These are phyloP conservation scores for Rostrohypoxylon terebratum DNA, from an alignment of 495 filamentous ascomycete species.

Conservation along the genomic window DNA sequence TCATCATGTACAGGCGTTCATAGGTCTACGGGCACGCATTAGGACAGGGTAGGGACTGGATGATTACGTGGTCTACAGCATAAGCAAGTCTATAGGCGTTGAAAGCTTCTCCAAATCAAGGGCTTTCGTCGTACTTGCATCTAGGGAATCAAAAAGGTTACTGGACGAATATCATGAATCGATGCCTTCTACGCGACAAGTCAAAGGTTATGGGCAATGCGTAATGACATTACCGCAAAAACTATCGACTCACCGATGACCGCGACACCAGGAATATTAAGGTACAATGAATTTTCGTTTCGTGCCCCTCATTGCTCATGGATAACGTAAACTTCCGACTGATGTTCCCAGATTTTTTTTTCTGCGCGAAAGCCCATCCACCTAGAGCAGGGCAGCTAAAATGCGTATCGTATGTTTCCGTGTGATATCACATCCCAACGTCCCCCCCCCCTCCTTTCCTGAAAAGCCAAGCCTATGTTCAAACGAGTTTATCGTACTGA, in stretches of 20 bases:
- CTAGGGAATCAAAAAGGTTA: conserved; percentile 3
- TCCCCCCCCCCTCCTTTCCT: not conserved
- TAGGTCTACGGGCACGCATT: conserved; percentile 19
- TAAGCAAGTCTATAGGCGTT: conserved; percentile 12
- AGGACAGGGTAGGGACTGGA: not conserved
- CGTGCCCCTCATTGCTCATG: not conserved
- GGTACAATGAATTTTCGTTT: not conserved
- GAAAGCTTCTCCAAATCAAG: not conserved
- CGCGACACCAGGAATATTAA: not conserved
- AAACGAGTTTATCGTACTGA: not conserved
- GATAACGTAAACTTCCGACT: conserved; percentile 3
- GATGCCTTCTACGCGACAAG: not conserved
- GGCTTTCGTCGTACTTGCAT: conserved; percentile 1
- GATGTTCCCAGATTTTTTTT: conserved; percentile 17
- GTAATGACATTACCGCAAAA: not conserved
- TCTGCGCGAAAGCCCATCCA: not conserved
- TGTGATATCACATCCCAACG: not conserved
- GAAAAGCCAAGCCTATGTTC: conserved; percentile 1
- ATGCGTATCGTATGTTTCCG: conserved; percentile 9
- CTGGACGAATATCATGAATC: not conserved
- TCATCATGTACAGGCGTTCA: conserved; percentile 32
- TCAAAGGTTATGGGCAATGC: not conserved
- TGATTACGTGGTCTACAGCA: conserved; percentile 9
- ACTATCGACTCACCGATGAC: not conserved
- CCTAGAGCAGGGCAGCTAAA: not conserved